phyloP scores from a whole-genome alignment of 768 basidiomycete species.

The Suillus discolor region DNA sequence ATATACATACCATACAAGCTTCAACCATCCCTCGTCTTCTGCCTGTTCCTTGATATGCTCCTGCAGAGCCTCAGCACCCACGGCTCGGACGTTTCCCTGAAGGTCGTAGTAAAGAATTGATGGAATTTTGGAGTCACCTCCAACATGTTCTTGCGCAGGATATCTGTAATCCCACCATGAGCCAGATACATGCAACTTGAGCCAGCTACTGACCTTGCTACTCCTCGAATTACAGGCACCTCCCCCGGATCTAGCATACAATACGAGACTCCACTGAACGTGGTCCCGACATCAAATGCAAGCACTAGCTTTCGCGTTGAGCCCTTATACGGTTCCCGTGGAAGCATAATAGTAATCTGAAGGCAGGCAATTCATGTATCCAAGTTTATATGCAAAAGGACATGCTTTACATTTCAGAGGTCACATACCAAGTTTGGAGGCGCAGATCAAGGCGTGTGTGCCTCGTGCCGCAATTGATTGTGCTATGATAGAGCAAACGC shows the following conservation, averaged over 20 bases:
- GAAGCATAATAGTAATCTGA: conserved; percentile 24
- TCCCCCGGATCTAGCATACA: conserved; percentile 39
- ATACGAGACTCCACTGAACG: conserved; percentile 43
- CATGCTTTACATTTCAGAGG: background rate
- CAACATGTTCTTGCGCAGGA: conserved; percentile 48
- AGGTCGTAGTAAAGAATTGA: conserved; percentile 50
- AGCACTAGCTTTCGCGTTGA: conserved; percentile 42
- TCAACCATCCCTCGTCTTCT: conserved; percentile 38
- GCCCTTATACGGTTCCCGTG: conserved; percentile 38
- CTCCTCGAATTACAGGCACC: conserved; percentile 30
- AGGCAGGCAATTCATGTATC: background rate
- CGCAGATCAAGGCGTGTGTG: background rate
- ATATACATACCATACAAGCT: conserved; percentile 40
- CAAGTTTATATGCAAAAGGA: background rate
- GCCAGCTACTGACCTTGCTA: conserved; percentile 24
- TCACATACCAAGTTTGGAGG: background rate
- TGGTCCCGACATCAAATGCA: conserved; percentile 48
- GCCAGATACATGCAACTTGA: background rate
- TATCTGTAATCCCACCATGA: conserved; percentile 33
- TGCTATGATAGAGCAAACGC: background rate
- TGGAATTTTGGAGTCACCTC: conserved; percentile 51
- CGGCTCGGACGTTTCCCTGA: conserved; percentile 39
- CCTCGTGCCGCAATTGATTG: background rate
- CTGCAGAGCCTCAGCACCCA: conserved; percentile 45
- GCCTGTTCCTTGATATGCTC: conserved; percentile 39